A percentile compares a stretch with the other conserved stretches of the same genome.
Evolutionary conservation across 2,329 filamentous ascomycete species (phyloP).

Genomic region (Thielaviopsis euricoi): DNA sequence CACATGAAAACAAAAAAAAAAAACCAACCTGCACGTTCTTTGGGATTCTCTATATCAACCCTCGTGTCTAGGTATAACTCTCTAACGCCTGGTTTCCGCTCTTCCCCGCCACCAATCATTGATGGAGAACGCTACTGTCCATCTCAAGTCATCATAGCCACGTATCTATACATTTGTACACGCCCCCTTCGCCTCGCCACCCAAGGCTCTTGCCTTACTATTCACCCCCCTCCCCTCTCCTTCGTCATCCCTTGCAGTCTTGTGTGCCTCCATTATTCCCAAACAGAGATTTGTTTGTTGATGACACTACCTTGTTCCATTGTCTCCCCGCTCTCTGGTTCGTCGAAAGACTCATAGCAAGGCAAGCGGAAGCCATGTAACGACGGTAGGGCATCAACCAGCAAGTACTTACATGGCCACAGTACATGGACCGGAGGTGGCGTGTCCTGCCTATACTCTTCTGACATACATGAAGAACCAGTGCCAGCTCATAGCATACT

Average conservation of each 20-base stretch:
- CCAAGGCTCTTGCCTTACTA: not conserved
- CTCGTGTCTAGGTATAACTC: not conserved
- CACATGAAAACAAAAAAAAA: not conserved
- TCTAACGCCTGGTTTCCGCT: not conserved
- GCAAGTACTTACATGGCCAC: not conserved
- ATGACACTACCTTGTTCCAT: not conserved
- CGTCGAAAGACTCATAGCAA: not conserved
- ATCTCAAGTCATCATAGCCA: not conserved
- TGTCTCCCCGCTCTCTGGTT: not conserved
- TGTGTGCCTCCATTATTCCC: not conserved
- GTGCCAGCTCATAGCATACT: not conserved
- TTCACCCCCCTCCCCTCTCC: not conserved
- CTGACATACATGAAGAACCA: not conserved
- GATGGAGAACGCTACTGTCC: not conserved
- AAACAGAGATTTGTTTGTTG: not conserved
- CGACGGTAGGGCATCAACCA: not conserved
- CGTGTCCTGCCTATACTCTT: not conserved
- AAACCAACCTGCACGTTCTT: constrained; percentile 1
- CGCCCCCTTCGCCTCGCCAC: not conserved
- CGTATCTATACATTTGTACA: not conserved
- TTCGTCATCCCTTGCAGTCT: not conserved
- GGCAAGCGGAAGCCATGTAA: not conserved
- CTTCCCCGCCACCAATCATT: not conserved
- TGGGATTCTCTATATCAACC: not conserved
- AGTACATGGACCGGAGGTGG: not conserved